Percentiles rank a stretch among this genome's conserved stretches.
Conservation (phyloP, 2,329 filamentous ascomycete species). For the Simplicillium aogashimaense region DNA sequence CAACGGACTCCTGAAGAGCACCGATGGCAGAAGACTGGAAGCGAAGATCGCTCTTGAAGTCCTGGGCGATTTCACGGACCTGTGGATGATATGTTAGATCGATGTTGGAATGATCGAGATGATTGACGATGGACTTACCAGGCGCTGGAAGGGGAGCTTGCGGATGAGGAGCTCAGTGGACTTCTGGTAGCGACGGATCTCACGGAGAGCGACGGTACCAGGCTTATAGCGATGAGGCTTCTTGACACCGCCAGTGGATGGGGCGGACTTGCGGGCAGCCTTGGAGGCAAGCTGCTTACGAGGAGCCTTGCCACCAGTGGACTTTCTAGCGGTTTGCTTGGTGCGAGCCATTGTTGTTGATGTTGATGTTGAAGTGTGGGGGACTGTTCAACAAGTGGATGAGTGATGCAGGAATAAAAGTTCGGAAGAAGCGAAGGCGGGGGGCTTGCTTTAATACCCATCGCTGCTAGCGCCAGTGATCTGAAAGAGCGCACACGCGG, state of each 20-base stretch:
- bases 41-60: slow-evolving; percentile 90
- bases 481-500: slow-evolving; percentile 12
- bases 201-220: slow-evolving; percentile 92
- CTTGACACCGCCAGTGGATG: slow-evolving; percentile 95
- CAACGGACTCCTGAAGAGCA: slow-evolving; percentile 95
- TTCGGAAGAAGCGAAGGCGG: slow-evolving; percentile 26
- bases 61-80: slow-evolving; percentile 90
- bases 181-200: slow-evolving; percentile 98
- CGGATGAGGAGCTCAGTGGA: slow-evolving; percentile 91
- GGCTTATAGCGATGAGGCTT: slow-evolving; percentile 88
- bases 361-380: slow-evolving; percentile 17
- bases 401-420: slow-evolving; percentile 34
- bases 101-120: slow-evolving; percentile 5
- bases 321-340: slow-evolving; percentile 64
- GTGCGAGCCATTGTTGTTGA: slow-evolving; percentile 49
- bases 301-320: slow-evolving; percentile 68
- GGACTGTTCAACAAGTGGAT: slow-evolving; percentile 20
- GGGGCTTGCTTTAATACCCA: slow-evolving; percentile 33
- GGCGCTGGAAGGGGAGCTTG: slow-evolving; percentile 95
- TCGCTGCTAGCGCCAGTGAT: slow-evolving; percentile 26
- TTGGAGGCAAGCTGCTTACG: slow-evolving; percentile 99
- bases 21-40: slow-evolving; percentile 98
- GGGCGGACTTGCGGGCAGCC: slow-evolving; percentile 96
- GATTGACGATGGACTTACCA: slow-evolving; percentile 46
- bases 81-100: slow-evolving; percentile 16